phyloP scores from a whole-genome alignment of 2,329 filamentous ascomycete genomes.

The Pseudocercospora fuligena region DNA sequence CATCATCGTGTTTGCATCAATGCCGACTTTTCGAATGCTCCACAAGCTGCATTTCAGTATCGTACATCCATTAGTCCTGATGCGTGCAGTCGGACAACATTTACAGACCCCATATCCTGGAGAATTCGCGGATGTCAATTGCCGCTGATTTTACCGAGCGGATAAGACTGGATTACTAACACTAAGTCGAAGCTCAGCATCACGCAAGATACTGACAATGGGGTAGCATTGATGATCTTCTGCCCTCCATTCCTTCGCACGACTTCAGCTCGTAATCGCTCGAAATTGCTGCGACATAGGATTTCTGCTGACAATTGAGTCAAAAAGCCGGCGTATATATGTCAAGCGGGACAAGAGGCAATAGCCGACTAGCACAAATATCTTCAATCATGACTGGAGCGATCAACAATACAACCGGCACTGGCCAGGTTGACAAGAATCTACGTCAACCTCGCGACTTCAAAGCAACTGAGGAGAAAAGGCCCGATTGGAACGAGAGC shows the following conservation, averaged over 20 bases:
- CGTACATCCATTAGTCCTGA: too few species aligned
- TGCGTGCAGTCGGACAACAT: too few species aligned
- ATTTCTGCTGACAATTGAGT: background rate
- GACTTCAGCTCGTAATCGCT: background rate
- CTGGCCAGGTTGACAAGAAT: conserved; percentile 20
- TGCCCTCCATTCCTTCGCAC: background rate
- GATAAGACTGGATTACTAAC: background rate
- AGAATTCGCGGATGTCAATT: background rate
- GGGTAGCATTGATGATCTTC: background rate
- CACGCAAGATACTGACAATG: background rate
- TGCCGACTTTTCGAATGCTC: too few species aligned
- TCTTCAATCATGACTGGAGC: conserved; percentile 11
- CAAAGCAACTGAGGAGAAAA: conserved; percentile 67
- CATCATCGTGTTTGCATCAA: too few species aligned
- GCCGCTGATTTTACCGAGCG: background rate
- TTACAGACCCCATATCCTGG: too few species aligned
- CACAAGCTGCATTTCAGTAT: too few species aligned
- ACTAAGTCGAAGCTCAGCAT: background rate
- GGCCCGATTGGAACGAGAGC: conserved; percentile 62
- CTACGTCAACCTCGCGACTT: conserved; percentile 75
- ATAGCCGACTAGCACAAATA: background rate
- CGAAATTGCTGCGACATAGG: background rate
- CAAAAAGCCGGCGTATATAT: background rate
- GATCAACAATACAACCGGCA: conserved; percentile 7
- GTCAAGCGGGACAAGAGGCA: background rate